A percentile compares a stretch with the other conserved stretches of the same genome.
phyloP scores from a whole-genome alignment of 148 eudicot genomes.

The Vaccinium macrocarpon region DNA sequence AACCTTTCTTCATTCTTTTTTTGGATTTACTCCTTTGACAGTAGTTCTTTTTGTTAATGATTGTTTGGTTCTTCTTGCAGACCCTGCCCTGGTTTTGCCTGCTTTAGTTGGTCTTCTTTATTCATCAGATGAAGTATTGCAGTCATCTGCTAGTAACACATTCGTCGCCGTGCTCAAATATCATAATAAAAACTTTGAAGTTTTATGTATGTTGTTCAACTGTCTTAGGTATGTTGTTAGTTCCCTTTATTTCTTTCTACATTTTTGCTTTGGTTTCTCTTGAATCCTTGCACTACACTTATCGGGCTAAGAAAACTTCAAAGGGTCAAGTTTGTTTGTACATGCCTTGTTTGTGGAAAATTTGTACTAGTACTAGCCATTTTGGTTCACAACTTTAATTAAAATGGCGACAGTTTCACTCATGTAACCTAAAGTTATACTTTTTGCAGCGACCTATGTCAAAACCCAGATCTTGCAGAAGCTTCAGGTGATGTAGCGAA shows the following conservation, averaged over 20 bases:
- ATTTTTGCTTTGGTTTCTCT: background rate
- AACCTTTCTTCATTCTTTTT: background rate
- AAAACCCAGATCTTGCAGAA: constrained; percentile 29
- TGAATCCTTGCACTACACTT: background rate
- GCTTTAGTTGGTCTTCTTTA: constrained; percentile 42
- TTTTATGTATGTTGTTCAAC: constrained; percentile 55
- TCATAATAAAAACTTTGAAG: constrained; percentile 48
- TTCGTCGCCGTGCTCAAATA: constrained; percentile 44
- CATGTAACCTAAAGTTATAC: background rate
- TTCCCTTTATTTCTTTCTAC: background rate
- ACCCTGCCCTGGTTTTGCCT: constrained; percentile 55
- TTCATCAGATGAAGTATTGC: constrained; percentile 32
- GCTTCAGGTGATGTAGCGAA: constrained; percentile 21
- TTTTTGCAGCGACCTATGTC: constrained; percentile 47
- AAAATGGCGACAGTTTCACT: background rate
- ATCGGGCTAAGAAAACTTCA: background rate
- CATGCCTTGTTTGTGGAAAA: constrained; percentile 11
- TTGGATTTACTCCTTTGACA: background rate
- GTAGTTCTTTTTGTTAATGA: background rate
- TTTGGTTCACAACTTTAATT: background rate
- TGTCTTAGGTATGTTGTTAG: constrained; percentile 58
- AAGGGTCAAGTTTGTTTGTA: background rate
- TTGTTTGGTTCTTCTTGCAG: constrained; percentile 36
- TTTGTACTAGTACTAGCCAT: background rate
- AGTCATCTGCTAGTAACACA: constrained; percentile 39